Conservation (phyloP, 2,329 filamentous ascomycete genomes). For the Colletotrichum graminicola region DNA sequence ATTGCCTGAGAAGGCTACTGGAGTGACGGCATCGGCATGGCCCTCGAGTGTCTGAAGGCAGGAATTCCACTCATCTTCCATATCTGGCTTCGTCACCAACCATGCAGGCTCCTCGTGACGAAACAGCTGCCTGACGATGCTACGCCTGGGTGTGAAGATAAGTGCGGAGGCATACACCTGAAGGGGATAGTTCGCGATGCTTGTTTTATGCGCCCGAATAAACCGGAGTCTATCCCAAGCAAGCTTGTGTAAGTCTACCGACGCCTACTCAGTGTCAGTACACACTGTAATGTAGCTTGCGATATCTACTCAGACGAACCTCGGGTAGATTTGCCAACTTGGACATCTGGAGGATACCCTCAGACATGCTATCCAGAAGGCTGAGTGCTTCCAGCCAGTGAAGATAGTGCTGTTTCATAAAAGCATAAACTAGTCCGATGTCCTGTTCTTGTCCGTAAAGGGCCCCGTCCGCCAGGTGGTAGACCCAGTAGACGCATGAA, state of each 20-base stretch:
- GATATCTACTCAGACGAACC: background rate
- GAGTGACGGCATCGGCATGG: background rate
- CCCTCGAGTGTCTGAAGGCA: background rate
- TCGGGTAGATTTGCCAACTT: background rate
- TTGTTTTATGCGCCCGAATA: background rate
- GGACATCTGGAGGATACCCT: background rate
- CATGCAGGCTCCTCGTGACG: background rate
- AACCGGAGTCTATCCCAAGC: background rate
- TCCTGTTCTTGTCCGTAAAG: background rate
- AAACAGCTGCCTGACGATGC: background rate
- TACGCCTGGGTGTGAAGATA: background rate
- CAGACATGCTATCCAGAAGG: background rate
- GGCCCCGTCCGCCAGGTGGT: background rate
- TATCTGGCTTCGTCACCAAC: background rate
- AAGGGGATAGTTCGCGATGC: background rate
- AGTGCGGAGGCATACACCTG: background rate
- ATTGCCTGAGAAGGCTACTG: background rate
- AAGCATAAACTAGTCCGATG: background rate
- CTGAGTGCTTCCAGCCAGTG: background rate
- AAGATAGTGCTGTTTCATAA: background rate
- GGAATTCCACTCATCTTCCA: background rate
- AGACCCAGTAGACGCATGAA: background rate
- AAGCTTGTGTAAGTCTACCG: background rate
- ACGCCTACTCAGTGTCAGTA: background rate
- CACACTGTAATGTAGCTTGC: background rate